Conservation (phyloP, 1,284 basidiomycete genomes). For the Afroboletus lepidellus region DNA sequence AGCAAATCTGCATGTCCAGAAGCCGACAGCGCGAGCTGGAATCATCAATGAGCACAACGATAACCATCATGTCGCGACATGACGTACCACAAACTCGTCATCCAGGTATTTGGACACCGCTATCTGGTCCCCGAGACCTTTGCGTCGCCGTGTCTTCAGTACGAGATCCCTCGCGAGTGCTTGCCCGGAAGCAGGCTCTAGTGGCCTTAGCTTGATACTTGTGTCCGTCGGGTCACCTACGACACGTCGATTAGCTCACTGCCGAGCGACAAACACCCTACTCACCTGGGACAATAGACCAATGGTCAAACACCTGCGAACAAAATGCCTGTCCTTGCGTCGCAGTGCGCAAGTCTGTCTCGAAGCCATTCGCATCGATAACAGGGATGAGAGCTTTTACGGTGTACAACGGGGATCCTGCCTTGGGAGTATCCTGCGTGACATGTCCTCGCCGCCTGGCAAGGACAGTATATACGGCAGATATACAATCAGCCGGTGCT, state of each 20-base stretch:
- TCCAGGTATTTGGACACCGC: slow-evolving; percentile 93
- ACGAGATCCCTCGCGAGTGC: slow-evolving; percentile 90
- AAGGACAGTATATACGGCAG: slow-evolving; percentile 95
- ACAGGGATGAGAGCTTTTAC: slow-evolving; percentile 98
- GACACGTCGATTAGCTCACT: slow-evolving; percentile 10
- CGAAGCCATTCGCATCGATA: slow-evolving; percentile 98
- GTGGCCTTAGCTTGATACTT: slow-evolving; percentile 89
- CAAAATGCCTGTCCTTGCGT: slow-evolving; percentile 98
- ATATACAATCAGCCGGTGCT: slow-evolving; percentile 97
- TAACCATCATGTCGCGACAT: slow-evolving; percentile 10
- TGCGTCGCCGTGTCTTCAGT: slow-evolving; percentile 93
- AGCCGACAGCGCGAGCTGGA: slow-evolving; percentile 81
- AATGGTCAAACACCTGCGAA: slow-evolving; percentile 95
- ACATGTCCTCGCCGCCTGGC: slow-evolving; percentile 96
- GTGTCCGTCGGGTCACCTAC: slow-evolving; percentile 94
- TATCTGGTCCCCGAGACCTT: slow-evolving; percentile 91
- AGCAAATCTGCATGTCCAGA: slow-evolving; percentile 88
- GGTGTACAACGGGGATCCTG: slow-evolving; percentile 95
- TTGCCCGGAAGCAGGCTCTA: slow-evolving; percentile 96
- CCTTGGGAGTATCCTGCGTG: slow-evolving; percentile 95
- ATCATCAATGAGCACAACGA: slow-evolving; percentile 12
- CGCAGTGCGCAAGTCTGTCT: slow-evolving; percentile 95
- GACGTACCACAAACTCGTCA: slow-evolving; percentile 86
- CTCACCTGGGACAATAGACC: slow-evolving; percentile 94
- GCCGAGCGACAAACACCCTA: slow-evolving; percentile 15